These are phyloP conservation scores for Endoconidiophora polonica DNA, from an alignment of 2,329 filamentous ascomycete genomes.

Conservation along the genomic window DNA sequence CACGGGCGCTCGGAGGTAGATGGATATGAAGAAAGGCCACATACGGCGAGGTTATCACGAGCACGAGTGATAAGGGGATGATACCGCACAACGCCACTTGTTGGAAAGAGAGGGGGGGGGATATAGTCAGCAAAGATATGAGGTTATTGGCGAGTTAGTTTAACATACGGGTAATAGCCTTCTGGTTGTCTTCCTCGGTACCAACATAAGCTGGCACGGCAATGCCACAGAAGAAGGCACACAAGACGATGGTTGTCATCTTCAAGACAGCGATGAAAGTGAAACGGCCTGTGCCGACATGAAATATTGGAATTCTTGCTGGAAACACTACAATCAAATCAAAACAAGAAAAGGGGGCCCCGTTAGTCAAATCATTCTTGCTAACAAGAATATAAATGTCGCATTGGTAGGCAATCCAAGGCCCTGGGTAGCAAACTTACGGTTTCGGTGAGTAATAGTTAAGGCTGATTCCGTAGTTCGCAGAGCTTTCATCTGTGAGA, in stretches of 20 bases:
- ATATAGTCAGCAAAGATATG: conserved; percentile 2
- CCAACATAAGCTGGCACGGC: conserved; percentile 42
- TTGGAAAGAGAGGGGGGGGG: background rate
- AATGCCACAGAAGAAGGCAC: conserved; percentile 47
- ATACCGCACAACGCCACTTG: conserved; percentile 42
- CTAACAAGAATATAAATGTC: no score
- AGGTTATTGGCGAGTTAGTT: background rate
- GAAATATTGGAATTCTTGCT: conserved; percentile 52
- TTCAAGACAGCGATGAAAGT: conserved; percentile 56
- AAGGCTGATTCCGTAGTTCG: no score
- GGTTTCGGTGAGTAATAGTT: no score
- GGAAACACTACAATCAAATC: conserved; percentile 28
- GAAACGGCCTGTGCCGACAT: conserved; percentile 50
- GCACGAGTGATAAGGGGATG: conserved; percentile 47
- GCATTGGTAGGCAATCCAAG: no score
- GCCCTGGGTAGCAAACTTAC: no score
- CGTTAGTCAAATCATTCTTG: background rate
- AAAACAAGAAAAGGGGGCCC: no score
- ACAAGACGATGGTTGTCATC: conserved; percentile 52
- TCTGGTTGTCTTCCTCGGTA: conserved; percentile 22
- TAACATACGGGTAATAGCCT: conserved; percentile 24
- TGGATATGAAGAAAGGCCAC: conserved; percentile 56
- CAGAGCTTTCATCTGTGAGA: no score
- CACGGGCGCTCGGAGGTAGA: conserved; percentile 47
- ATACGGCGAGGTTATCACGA: conserved; percentile 50